Evolutionary conservation across 2,329 filamentous ascomycete species (phyloP).

Genomic region (Fusarium sororula): DNA sequence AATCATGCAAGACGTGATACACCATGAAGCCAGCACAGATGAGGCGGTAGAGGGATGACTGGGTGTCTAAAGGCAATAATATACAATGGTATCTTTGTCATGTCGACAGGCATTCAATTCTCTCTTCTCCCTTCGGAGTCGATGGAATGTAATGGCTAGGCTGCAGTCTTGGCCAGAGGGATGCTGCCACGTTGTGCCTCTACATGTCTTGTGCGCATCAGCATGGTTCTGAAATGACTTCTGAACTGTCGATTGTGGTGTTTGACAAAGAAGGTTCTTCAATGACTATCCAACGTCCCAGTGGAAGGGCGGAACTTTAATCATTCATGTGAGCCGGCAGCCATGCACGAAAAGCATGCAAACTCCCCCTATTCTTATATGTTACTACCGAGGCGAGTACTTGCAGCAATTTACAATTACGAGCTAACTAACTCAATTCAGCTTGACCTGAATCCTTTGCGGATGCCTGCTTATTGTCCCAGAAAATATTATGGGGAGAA

Average conservation of each 20-base stretch:
- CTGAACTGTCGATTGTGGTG: slow-evolving; percentile 24
- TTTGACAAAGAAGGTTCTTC: slow-evolving; percentile 20
- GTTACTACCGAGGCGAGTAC: slow-evolving; percentile 15
- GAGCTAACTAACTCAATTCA: slow-evolving; percentile 17
- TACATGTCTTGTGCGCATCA: slow-evolving; percentile 29
- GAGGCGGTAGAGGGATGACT: slow-evolving; percentile 32
- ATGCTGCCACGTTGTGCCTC: slow-evolving; percentile 43
- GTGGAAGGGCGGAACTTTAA: slow-evolving; percentile 20
- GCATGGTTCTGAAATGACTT: slow-evolving; percentile 25
- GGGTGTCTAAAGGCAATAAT: slow-evolving; percentile 24
- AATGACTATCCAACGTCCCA: slow-evolving; percentile 3
- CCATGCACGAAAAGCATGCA: slow-evolving; percentile 47
- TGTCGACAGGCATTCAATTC: slow-evolving; percentile 5
- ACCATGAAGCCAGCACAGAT: slow-evolving; percentile 13
- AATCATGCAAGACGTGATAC: slow-evolving; percentile 5
- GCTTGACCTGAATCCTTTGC: slow-evolving; percentile 6
- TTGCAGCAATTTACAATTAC: slow-evolving; percentile 24
- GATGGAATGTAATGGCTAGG: slow-evolving; percentile 27
- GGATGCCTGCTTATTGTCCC: slow-evolving; percentile 10
- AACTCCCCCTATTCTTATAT: slow-evolving; percentile 37
- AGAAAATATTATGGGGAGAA: slow-evolving; percentile 2
- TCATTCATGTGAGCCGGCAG: slow-evolving; percentile 48
- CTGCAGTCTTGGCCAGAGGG: slow-evolving; percentile 19
- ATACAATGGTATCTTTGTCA: slow-evolving; percentile 16
- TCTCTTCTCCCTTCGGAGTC: slow-evolving; percentile 19